These are phyloP conservation scores for Alternaria brassicae DNA, from an alignment of 2,329 filamentous ascomycete genomes.

Conservation along the genomic window DNA sequence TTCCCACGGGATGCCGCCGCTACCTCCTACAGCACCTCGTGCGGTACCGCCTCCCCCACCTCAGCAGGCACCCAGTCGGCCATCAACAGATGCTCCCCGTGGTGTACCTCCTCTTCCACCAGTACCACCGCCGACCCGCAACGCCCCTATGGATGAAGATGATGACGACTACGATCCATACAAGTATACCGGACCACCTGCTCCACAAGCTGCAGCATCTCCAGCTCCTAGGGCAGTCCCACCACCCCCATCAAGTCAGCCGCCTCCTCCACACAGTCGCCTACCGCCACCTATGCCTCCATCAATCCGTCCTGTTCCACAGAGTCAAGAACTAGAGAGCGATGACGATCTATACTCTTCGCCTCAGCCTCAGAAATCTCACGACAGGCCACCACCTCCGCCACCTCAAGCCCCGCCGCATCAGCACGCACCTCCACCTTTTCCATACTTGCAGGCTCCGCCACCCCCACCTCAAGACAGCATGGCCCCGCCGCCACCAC, in stretches of 20 bases:
- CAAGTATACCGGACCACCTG: constrained; percentile 52
- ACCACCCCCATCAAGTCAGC: constrained; percentile 42
- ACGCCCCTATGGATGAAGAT: constrained; percentile 32
- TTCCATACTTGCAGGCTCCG: constrained; percentile 51
- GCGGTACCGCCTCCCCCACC: constrained; percentile 65
- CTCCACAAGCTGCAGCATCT: constrained; percentile 17
- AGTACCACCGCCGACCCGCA: constrained; percentile 69
- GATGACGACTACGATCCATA: constrained; percentile 76
- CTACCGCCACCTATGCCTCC: constrained; percentile 47
- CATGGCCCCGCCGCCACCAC: constrained; percentile 49
- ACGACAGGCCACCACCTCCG: constrained; percentile 46
- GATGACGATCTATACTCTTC: constrained; percentile 50
- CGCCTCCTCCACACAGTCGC: constrained; percentile 43
- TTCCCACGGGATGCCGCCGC: constrained; percentile 43
- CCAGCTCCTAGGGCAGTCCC: constrained; percentile 50
- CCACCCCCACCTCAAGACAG: constrained; percentile 49
- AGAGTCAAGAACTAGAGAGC: constrained; percentile 41
- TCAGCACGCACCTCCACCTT: constrained; percentile 45
- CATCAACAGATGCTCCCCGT: constrained; percentile 73
- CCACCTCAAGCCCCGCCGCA: constrained; percentile 48
- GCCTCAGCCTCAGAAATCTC: constrained; percentile 46
- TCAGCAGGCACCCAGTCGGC: constrained; percentile 62
- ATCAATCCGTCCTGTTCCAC: constrained; percentile 38
- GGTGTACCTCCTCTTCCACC: constrained; percentile 71
- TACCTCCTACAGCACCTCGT: constrained; percentile 49